Percentiles rank a stretch among this genome's conserved stretches.
phyloP scores from a whole-genome alignment of 2,329 filamentous ascomycete genomes.

The Rasamsonia emersonii region DNA sequence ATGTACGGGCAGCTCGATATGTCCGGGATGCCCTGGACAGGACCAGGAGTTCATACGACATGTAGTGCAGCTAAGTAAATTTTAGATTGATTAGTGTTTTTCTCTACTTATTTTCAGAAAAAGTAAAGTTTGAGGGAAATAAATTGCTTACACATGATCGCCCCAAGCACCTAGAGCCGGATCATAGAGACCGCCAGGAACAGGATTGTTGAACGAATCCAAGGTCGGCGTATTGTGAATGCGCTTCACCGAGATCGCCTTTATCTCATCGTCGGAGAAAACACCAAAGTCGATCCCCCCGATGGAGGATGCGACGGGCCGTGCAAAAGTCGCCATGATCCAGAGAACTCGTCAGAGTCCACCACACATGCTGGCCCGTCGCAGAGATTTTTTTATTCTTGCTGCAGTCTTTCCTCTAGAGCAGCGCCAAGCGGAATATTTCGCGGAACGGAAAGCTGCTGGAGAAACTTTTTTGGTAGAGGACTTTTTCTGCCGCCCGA shows the following conservation, averaged over 20 bases:
- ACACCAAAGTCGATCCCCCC: conserved; percentile 84
- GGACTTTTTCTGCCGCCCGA: conserved; percentile 30
- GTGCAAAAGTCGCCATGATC: conserved; percentile 45
- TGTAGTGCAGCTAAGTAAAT: conserved; percentile 65
- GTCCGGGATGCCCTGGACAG: conserved; percentile 88
- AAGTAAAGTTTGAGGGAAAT: conserved; percentile 4
- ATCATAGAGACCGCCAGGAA: conserved; percentile 88
- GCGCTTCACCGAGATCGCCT: conserved; percentile 80
- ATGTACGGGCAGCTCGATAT: conserved; percentile 87
- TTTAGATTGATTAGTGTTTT: neutral
- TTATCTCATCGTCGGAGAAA: conserved; percentile 73
- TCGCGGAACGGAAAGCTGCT: conserved; percentile 18
- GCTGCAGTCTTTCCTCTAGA: conserved; percentile 13
- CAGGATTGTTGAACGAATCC: conserved; percentile 79
- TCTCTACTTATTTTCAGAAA: conserved; percentile 4
- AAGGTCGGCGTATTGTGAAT: conserved; percentile 94
- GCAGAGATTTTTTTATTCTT: conserved; percentile 9
- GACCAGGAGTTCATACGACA: conserved; percentile 73
- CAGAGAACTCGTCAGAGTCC: conserved; percentile 25
- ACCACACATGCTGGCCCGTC: conserved; percentile 22
- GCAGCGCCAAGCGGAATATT: conserved; percentile 16
- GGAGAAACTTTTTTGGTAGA: conserved; percentile 23
- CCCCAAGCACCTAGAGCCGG: conserved; percentile 83
- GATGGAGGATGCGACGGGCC: conserved; percentile 76
- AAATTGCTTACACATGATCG: conserved; percentile 62